Conservation (phyloP, 192 early-diverging fungal genomes). For the Phycomyces blakesleeanus region DNA sequence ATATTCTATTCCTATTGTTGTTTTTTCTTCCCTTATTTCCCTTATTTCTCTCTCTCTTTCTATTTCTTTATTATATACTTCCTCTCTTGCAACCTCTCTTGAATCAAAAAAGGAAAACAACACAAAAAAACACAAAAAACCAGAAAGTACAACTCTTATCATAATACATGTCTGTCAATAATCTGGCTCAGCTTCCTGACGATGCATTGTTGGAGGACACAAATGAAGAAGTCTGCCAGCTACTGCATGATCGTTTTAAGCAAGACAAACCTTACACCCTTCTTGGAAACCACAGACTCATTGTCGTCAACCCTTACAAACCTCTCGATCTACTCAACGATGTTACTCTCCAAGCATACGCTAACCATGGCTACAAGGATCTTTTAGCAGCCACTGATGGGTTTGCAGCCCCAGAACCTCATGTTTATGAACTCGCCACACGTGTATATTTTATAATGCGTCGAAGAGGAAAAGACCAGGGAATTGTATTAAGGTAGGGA, state of each 20-base stretch:
- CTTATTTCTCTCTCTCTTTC: constrained; percentile 59
- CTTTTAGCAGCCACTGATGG: constrained; percentile 18
- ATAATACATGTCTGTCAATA: constrained; percentile 3
- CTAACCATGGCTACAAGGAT: constrained; percentile 50
- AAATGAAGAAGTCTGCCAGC: constrained; percentile 7
- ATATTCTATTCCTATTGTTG: no score
- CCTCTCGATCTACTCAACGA: constrained; percentile 41
- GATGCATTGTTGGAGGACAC: constrained; percentile 2
- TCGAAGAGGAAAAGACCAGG: constrained; percentile 63
- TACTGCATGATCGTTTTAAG: constrained; percentile 43
- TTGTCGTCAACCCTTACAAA: constrained; percentile 48
- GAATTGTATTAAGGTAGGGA: constrained; percentile 56
- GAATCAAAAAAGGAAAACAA: no score
- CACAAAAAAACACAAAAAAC: no score
- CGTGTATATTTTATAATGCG: constrained; percentile 67
- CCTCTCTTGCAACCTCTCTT: no score
- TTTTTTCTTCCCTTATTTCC: no score
- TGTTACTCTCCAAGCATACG: constrained; percentile 44
- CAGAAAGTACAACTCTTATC: no score
- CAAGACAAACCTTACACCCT: constrained; percentile 49
- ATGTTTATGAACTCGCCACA: constrained; percentile 68
- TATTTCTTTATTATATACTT: constrained; percentile 51
- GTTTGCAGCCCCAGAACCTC: constrained; percentile 41
- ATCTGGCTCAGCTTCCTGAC: constrained; percentile 7
- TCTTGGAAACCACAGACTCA: constrained; percentile 43